These are phyloP conservation scores for Hyphochytrium catenoides DNA, from an alignment of 352 stramenopile species.

Conservation along the genomic window DNA sequence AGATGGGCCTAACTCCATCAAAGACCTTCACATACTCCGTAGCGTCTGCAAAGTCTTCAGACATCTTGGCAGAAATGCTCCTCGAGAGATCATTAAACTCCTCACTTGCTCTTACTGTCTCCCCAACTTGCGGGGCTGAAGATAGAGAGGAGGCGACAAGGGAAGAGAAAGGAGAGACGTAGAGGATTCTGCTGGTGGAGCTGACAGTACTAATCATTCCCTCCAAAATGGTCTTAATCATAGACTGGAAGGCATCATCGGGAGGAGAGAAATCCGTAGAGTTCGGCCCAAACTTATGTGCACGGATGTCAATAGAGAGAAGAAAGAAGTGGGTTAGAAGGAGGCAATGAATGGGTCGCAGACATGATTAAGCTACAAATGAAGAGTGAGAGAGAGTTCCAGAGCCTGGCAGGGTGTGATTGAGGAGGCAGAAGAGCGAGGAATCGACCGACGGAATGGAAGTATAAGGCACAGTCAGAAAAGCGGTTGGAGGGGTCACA, in stretches of 20 bases:
- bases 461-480: no score
- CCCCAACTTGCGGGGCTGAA: constrained; percentile 40
- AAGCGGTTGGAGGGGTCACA: no score
- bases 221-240: constrained; percentile 59
- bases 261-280: constrained; percentile 57
- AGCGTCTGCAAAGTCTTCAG: constrained; percentile 53
- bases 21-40: constrained; percentile 74
- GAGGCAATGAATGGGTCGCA: no score
- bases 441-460: no score
- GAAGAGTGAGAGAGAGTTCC: no score
- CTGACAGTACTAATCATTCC: constrained; percentile 67
- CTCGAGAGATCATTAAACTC: constrained; percentile 44
- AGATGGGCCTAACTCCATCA: constrained; percentile 70
- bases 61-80: constrained; percentile 54
- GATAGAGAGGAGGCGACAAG: constrained; percentile 34
- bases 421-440: no score
- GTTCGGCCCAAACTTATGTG: constrained; percentile 50
- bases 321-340: no score
- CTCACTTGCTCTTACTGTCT: constrained; percentile 33
- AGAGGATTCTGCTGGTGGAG: constrained; percentile 62
- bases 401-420: no score
- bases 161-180: constrained; percentile 51
- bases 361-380: no score
- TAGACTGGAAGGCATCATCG: constrained; percentile 60
- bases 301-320: no score